Evolutionary conservation across 75 land plant genomes (phyloP).

Genomic region (Cupressus sempervirens): DNA sequence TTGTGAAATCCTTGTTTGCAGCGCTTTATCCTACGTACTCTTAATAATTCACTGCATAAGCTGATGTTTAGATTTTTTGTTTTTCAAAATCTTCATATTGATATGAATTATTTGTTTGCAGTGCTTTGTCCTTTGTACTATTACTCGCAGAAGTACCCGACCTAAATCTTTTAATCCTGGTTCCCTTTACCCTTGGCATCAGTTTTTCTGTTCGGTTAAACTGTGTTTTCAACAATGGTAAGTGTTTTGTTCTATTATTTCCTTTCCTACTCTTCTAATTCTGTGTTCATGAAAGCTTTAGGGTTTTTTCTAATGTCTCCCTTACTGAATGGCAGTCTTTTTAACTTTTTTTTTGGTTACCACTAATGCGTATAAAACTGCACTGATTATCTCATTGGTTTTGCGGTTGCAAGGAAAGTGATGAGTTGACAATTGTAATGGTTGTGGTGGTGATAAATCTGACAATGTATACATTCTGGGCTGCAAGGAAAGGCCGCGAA

Average conservation of each 20-base stretch:
- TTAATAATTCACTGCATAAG: too few species aligned
- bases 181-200: slow-evolving; percentile 62
- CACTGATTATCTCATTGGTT: not conserved
- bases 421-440: slow-evolving; percentile 42
- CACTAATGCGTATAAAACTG: not conserved
- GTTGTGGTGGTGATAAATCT: slow-evolving; percentile 37
- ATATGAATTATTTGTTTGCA: slow-evolving; percentile 19
- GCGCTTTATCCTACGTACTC: too few species aligned
- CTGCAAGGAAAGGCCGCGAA: slow-evolving; percentile 41
- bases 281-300: too few species aligned
- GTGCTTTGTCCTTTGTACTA: slow-evolving; percentile 57
- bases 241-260: too few species aligned
- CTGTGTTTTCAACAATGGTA: too few species aligned
- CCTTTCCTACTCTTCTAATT: too few species aligned
- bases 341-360: not conserved
- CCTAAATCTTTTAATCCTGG: slow-evolving; percentile 61
- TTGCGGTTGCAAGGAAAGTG: slow-evolving; percentile 33
- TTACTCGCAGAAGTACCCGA: slow-evolving; percentile 72
- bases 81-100: too few species aligned
- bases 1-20: too few species aligned
- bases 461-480: slow-evolving; percentile 60
- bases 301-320: too few species aligned
- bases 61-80: too few species aligned
- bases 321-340: not conserved
- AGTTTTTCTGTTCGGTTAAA: slow-evolving; percentile 67